Evolutionary conservation across 1,139 yeast species (phyloP).

Genomic region (Insectozyma bohioensis): DNA sequence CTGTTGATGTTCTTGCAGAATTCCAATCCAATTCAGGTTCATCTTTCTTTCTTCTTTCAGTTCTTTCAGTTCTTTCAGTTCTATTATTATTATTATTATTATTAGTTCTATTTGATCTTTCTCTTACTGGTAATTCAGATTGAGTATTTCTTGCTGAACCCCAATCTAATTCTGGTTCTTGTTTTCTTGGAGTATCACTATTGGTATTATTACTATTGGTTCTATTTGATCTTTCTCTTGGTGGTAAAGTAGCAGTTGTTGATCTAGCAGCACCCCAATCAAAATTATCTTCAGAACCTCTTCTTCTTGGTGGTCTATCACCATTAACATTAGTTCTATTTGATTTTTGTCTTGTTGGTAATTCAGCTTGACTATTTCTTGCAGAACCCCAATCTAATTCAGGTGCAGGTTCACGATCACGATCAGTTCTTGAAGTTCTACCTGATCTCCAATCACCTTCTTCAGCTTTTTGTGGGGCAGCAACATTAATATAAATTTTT

Average conservation of each 20-base stretch:
- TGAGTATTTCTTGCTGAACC: constrained; percentile 48
- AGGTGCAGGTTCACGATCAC: constrained; percentile 41
- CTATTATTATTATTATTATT: too few species aligned
- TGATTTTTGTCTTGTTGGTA: constrained; percentile 43
- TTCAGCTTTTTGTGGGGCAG: constrained; percentile 71
- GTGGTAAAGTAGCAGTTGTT: constrained; percentile 33
- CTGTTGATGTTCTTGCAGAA: constrained; percentile 43
- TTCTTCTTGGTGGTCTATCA: constrained; percentile 28
- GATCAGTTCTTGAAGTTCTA: constrained; percentile 40
- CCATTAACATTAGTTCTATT: constrained; percentile 24
- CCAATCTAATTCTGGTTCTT: constrained; percentile 65
- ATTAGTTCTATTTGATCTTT: constrained; percentile 24
- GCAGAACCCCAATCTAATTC: constrained; percentile 60
- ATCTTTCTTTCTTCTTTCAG: constrained; percentile 39
- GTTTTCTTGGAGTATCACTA: constrained; percentile 35
- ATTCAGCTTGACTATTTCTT: constrained; percentile 28
- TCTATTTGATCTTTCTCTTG: constrained; percentile 31
- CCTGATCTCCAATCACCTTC: constrained; percentile 48
- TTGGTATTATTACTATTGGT: constrained; percentile 5
- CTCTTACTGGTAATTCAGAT: constrained; percentile 38
- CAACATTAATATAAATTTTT: constrained; percentile 80
- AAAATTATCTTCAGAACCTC: constrained; percentile 50
- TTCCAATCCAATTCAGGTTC: constrained; percentile 63
- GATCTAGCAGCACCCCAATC: constrained; percentile 64
- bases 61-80: constrained; percentile 21